These are phyloP conservation scores for Fusarium mexicanum DNA, from an alignment of 2,329 filamentous ascomycete species.

Conservation along the genomic window DNA sequence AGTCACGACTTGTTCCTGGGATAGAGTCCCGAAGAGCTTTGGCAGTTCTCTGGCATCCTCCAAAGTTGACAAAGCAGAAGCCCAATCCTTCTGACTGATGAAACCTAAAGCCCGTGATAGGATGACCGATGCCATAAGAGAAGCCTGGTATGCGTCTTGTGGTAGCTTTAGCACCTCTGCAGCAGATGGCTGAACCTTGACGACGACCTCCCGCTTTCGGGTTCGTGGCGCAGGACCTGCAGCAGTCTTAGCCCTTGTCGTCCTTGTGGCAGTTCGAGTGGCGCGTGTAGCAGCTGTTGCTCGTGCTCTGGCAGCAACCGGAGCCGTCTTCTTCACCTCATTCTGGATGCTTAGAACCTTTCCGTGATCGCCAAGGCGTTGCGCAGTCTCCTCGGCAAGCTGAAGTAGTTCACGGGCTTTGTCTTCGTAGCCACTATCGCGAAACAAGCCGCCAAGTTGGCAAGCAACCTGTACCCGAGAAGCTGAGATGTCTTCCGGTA, in stretches of 20 bases:
- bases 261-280: conserved; percentile 40
- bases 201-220: conserved; percentile 31
- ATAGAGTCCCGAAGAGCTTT: conserved; percentile 51
- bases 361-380: conserved; percentile 44
- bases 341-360: conserved; percentile 16
- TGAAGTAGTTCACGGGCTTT: conserved; percentile 56
- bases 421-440: conserved; percentile 57
- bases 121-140: conserved; percentile 49
- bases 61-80: conserved; percentile 65
- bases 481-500: conserved; percentile 54
- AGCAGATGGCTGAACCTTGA: conserved; percentile 40
- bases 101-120: conserved; percentile 55
- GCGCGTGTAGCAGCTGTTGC: conserved; percentile 38
- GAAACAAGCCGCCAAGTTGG: conserved; percentile 65
- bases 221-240: conserved; percentile 25
- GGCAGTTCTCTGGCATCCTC: conserved; percentile 58
- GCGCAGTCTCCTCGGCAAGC: conserved; percentile 60
- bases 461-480: conserved; percentile 58
- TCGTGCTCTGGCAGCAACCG: conserved; percentile 22
- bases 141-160: conserved; percentile 50
- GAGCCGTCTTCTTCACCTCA: conserved; percentile 22
- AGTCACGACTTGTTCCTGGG: conserved; percentile 67
- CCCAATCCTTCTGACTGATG: conserved; percentile 64
- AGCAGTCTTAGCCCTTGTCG: conserved; percentile 37
- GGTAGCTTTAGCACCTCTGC: conserved; percentile 35